Evolutionary conservation across 2,329 filamentous ascomycete species (phyloP), one percentile per base, ranked within the genome.

Genomic region (Dothideomycetidae sp.): DNA sequence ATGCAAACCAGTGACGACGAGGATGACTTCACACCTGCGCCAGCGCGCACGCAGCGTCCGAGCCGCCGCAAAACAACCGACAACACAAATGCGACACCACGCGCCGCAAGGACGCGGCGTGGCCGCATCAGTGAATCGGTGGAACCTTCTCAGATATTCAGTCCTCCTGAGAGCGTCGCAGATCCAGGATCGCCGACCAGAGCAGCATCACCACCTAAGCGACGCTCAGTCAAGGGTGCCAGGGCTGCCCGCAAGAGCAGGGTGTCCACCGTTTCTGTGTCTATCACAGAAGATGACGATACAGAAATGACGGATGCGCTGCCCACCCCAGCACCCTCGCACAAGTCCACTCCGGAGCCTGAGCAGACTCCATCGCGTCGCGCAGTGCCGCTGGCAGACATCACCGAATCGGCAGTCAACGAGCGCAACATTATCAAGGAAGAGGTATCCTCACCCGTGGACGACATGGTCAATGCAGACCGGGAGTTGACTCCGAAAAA

Each of bases 1-100:
- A 26, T n/a, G 21, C 7, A 7, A 7, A n/a, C 21, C 7, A n/a
- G n/a, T 7, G 66, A 72, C 11, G 72, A 79, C 34, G 80, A 81
- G 45, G 79, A 86, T 34, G 82, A 93, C 34, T 90, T 85, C 51
- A 80, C 79, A 31, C 84, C 84, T 2, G 79, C 78, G 33, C 71
- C 78, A 1, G 64, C 70, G 39, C 66, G 63, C 32, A 71, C 66
- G 19, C 66, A 70, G 45, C 70, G 76, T 43, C 66, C 70, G 37
- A 65, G 70, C n/a, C 63, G 70, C 45, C 61, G 68, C 41, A 69
- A 67, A 50, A 64, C 49, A 1, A 37, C 63, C 3, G 62, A 65
- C 4, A 60, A 63, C 4, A 51, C 63, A 7, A 33, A 32, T 28
- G 59, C 69, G 5, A 66, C 71, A 15, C 65, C 62, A 14, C 57